These are phyloP conservation scores for Ophiostoma ulmi DNA, from an alignment of 2,329 filamentous ascomycete species.

Conservation along the genomic window DNA sequence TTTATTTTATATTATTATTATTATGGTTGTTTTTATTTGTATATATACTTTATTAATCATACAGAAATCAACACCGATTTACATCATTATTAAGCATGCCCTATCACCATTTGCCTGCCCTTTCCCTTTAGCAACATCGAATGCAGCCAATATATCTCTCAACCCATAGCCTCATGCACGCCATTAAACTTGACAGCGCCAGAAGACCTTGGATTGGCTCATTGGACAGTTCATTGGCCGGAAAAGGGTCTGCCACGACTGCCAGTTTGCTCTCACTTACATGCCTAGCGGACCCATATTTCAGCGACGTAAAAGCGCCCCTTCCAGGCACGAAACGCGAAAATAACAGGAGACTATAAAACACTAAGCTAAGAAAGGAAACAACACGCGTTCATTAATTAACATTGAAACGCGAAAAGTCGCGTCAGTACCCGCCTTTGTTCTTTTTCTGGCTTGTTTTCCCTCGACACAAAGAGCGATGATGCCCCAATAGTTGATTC, in stretches of 20 bases:
- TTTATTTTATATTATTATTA: too few species aligned
- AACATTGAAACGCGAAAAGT: slow-evolving; percentile 16
- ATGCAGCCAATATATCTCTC: background rate
- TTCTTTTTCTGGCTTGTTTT: background rate
- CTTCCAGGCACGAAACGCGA: background rate
- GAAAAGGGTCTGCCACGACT: background rate
- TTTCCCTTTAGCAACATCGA: background rate
- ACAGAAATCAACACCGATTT: too few species aligned
- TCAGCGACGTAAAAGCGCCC: background rate
- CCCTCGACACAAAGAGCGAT: background rate
- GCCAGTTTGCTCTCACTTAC: background rate
- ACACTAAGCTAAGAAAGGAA: background rate
- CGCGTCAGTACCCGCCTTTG: background rate
- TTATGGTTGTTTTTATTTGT: too few species aligned
- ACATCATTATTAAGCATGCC: too few species aligned
- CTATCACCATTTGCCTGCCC: too few species aligned
- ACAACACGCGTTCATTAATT: background rate
- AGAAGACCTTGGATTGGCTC: too few species aligned
- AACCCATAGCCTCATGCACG: background rate
- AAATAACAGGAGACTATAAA: background rate
- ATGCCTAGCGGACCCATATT: slow-evolving; percentile 11
- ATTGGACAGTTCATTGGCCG: background rate
- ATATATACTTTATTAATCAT: too few species aligned
- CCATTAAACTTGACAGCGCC: background rate
- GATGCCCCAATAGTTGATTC: background rate